Percentiles rank a stretch among this genome's conserved stretches.
phyloP scores from a whole-genome alignment of 306 rosid genomes.

The Luffa aegyptiaca region DNA sequence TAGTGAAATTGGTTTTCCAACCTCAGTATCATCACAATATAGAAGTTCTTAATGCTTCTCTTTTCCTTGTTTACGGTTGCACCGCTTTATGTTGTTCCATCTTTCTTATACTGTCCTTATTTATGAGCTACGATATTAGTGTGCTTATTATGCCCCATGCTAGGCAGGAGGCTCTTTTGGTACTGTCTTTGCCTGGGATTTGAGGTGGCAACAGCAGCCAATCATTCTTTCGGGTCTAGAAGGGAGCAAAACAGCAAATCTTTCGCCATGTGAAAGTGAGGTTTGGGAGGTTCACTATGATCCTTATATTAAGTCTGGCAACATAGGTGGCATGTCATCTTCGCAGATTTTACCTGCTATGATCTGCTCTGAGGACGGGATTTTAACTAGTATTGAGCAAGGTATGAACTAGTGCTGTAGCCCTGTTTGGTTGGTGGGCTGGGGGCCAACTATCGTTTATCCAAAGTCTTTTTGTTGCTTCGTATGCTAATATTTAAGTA shows the following conservation, averaged over 20 bases:
- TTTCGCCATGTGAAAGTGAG: conserved; percentile 71
- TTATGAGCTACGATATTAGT: background rate
- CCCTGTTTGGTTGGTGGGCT: background rate
- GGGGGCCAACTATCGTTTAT: background rate
- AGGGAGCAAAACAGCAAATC: conserved; percentile 30
- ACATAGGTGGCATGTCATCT: conserved; percentile 45
- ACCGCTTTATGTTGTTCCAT: background rate
- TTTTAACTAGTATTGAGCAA: conserved; percentile 67
- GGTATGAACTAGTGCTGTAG: conserved; percentile 26
- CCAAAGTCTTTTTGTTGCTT: background rate
- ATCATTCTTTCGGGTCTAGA: conserved; percentile 70
- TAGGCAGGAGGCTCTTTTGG: conserved; percentile 93
- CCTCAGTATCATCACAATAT: background rate
- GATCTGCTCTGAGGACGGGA: conserved; percentile 93
- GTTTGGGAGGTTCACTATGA: conserved; percentile 98
- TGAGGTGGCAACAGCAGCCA: conserved; percentile 79
- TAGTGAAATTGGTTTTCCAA: background rate
- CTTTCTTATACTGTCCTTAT: background rate
- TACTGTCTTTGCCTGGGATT: conserved; percentile 93
- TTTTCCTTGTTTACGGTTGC: background rate
- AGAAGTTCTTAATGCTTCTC: background rate
- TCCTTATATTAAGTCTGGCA: conserved; percentile 38
- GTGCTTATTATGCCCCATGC: conserved; percentile 4
- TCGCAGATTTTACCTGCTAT: conserved; percentile 64
- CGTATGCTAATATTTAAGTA: background rate